Base-by-base conservation (phyloP, 192 early-diverging fungal genomes). In the Backusella tarrabulga region DNA sequence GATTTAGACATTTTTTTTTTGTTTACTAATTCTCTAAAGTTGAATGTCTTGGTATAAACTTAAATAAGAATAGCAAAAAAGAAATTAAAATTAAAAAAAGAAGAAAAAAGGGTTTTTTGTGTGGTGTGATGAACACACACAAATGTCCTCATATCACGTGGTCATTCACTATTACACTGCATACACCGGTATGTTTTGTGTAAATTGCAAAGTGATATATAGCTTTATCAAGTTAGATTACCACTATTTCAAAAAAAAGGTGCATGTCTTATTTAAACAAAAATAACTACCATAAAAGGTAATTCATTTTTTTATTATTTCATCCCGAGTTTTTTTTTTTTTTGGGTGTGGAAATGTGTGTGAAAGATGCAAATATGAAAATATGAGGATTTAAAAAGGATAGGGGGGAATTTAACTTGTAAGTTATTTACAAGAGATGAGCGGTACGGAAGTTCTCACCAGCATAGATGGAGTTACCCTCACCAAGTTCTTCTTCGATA, bases 401-500 rank as follows among this genome's bases (percentile, higher is more conserved):
- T 0, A 6, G 52, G 6, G 21, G 6, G 52, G 21, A 8, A 14
- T 34, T 68, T 34, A 12, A 68, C 15, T 68, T 68, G 6, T 36
- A 35, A 32, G 3, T 42, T 40, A 26, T 84, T 90, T 90, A 90
- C 83, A 90, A 80, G 7, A 80, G 72, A 44, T 90, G 88, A 74
- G 88, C 88, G 52, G 89, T 86, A 86, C 94, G 93, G 93, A 98
- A 98, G 85, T 94, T 88, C 81, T 90, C 90, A 69, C 97, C 97
- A 67, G 97, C 97, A 84, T 99, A 99, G 86, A 93, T 85, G 74
- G 96, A 95, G 71, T 94, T 92, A 71, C 88, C 90, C 77, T 94
- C 96, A 38, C 38, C 38, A 41, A 99, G 91, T 87, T 97, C 95
- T 87, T 98, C 96, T 88, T 99, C 97, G 78, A 99, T 99, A 76